phyloP scores from a whole-genome alignment of 2,329 filamentous ascomycete genomes.

The Knufia petricola region DNA sequence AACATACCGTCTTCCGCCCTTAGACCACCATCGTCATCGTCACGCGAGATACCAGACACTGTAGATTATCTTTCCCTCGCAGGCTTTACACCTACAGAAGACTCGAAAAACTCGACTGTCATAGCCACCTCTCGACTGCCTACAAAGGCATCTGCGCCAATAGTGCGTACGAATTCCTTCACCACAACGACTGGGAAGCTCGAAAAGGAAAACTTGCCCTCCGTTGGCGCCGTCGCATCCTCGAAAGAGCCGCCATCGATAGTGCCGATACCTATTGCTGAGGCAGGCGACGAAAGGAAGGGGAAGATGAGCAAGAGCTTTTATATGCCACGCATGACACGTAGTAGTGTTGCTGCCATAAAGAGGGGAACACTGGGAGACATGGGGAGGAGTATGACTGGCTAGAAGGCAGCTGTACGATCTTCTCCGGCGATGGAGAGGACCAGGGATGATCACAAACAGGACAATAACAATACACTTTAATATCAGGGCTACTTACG shows the following conservation, averaged over 20 bases:
- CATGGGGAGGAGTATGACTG: conserved; percentile 31
- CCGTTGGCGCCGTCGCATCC: not conserved
- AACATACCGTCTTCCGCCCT: conserved; percentile 30
- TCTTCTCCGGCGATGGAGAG: not conserved
- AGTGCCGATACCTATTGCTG: conserved; percentile 27
- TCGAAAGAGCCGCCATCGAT: conserved; percentile 2
- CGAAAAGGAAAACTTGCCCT: conserved; percentile 2
- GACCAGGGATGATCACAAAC: not conserved
- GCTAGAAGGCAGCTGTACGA: conserved; percentile 22
- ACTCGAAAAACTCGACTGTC: not conserved
- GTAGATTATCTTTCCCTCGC: not conserved
- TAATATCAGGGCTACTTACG: too few relatives aligned
- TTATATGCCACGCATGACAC: conserved; percentile 34
- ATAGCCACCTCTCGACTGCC: conserved; percentile 2
- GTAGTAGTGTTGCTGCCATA: conserved; percentile 30
- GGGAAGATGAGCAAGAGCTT: conserved; percentile 12
- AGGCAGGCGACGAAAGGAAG: conserved; percentile 20
- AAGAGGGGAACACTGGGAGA: conserved; percentile 35
- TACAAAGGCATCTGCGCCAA: not conserved
- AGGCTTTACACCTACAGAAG: not conserved
- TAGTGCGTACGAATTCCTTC: not conserved
- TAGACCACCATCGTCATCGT: not conserved
- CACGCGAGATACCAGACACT: not conserved
- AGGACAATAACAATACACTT: too few relatives aligned
- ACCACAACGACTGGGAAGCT: not conserved